These are phyloP conservation scores for Fusarium sp. DNA, from an alignment of 2,329 filamentous ascomycete species.

Conservation along the genomic window DNA sequence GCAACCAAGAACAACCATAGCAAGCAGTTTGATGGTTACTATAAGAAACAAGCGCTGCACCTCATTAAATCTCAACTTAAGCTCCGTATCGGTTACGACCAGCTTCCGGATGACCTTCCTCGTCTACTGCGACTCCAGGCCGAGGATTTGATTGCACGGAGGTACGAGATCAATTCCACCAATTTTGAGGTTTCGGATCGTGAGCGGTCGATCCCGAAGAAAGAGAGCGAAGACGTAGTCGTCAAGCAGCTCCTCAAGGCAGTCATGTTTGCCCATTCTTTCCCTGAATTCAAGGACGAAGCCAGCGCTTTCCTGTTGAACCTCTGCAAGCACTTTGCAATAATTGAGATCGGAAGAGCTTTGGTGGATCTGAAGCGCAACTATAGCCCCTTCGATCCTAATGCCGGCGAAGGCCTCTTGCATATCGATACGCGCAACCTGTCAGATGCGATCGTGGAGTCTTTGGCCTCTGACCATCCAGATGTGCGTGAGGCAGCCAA, in stretches of 20 bases:
- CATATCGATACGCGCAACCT: slow-evolving; percentile 89
- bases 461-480: slow-evolving; percentile 85
- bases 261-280: slow-evolving; percentile 84
- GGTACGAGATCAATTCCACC: slow-evolving; percentile 77
- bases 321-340: slow-evolving; percentile 88
- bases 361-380: slow-evolving; percentile 83
- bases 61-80: slow-evolving; percentile 92
- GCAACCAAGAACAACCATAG: slow-evolving; percentile 62
- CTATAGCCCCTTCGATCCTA: slow-evolving; percentile 84
- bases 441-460: slow-evolving; percentile 91
- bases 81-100: slow-evolving; percentile 88
- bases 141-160: slow-evolving; percentile 82
- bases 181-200: slow-evolving; percentile 82
- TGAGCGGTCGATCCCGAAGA: slow-evolving; percentile 87
- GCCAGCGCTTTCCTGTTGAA: slow-evolving; percentile 82
- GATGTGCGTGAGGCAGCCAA: slow-evolving; percentile 87
- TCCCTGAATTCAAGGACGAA: slow-evolving; percentile 83
- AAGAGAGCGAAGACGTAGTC: slow-evolving; percentile 83
- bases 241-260: slow-evolving; percentile 92
- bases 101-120: slow-evolving; percentile 88
- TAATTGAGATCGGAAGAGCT: slow-evolving; percentile 90
- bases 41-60: slow-evolving; percentile 93
- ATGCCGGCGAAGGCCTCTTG: slow-evolving; percentile 87
- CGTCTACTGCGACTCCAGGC: slow-evolving; percentile 88
- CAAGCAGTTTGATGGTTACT: slow-evolving; percentile 81